phyloP scores from a whole-genome alignment of 2,329 filamentous ascomycete species.

The Ophiostoma tasmaniense region DNA sequence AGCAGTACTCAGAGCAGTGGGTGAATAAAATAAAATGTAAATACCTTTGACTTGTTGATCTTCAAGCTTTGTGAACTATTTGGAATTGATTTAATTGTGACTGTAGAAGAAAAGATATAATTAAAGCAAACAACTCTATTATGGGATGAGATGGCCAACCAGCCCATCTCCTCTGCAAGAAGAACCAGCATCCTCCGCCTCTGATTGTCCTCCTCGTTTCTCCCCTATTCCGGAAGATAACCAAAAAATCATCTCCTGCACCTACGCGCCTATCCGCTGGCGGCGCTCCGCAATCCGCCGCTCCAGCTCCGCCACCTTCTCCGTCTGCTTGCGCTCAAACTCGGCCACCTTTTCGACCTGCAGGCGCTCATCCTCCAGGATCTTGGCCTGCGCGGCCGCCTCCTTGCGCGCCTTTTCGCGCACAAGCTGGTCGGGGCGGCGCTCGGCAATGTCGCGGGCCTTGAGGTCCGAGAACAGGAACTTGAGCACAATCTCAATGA shows the following conservation, averaged over 20 bases:
- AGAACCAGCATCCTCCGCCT: not conserved
- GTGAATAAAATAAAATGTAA: too few species aligned
- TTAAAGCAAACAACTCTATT: too few species aligned
- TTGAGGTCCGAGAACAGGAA: slow-evolving; percentile 78
- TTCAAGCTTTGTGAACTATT: too few species aligned
- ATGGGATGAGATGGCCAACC: too few species aligned
- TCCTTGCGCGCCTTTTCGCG: slow-evolving; percentile 63
- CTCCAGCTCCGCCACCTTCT: slow-evolving; percentile 28
- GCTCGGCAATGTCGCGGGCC: slow-evolving; percentile 84
- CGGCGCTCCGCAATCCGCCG: slow-evolving; percentile 9
- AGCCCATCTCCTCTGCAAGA: not conserved
- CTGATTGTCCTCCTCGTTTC: too few species aligned
- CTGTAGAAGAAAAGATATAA: too few species aligned
- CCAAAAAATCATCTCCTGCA: not conserved
- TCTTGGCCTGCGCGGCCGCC: slow-evolving; percentile 43
- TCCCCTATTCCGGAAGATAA: not conserved
- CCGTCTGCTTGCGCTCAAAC: slow-evolving; percentile 50
- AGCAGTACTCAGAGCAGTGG: not conserved
- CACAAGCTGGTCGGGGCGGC: slow-evolving; percentile 77
- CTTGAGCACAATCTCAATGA: slow-evolving; percentile 84
- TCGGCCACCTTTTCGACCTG: slow-evolving; percentile 47
- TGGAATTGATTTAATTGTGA: too few species aligned
- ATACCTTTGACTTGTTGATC: too few species aligned
- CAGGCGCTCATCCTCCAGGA: slow-evolving; percentile 44
- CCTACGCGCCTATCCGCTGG: slow-evolving; percentile 1